Percentiles rank a stretch among this genome's conserved stretches.
Evolutionary conservation across 2,329 filamentous ascomycete species (phyloP).

Genomic region (Elsinoe arachidis): DNA sequence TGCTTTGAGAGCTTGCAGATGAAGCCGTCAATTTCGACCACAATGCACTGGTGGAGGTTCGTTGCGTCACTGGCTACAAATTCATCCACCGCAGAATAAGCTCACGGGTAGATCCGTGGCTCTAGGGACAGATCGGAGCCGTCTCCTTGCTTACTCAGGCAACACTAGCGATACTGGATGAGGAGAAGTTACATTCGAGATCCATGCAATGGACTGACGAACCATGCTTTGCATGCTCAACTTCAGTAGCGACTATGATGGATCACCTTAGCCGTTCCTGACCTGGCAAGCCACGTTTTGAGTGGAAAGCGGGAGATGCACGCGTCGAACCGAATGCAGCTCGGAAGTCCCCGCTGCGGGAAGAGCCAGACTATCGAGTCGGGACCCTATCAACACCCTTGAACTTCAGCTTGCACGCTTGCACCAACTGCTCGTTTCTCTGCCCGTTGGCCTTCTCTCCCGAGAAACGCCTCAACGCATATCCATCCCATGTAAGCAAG

Average conservation of each 20-base stretch:
- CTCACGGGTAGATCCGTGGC: conserved; percentile 6
- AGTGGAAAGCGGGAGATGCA: not conserved
- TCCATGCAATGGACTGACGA: no score
- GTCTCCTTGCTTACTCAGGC: not conserved
- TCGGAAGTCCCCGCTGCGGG: not conserved
- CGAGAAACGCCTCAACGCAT: conserved; percentile 9
- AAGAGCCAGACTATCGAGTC: not conserved
- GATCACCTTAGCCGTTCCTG: no score
- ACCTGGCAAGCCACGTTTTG: not conserved
- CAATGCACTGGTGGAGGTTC: not conserved
- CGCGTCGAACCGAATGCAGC: not conserved
- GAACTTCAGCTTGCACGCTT: not conserved
- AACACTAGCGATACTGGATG: no score
- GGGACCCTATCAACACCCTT: not conserved
- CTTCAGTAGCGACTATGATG: no score
- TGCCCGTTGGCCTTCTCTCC: not conserved
- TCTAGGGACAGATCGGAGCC: not conserved
- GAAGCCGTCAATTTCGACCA: not conserved
- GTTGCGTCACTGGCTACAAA: not conserved
- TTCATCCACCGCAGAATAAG: not conserved
- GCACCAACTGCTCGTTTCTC: conserved; percentile 1
- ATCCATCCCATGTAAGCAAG: conserved; percentile 8
- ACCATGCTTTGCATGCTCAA: not conserved
- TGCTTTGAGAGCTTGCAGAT: not conserved
- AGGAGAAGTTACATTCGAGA: no score